Evolutionary conservation across 345 rosid species (phyloP).

Genomic region (Lagerstroemia speciosa): DNA sequence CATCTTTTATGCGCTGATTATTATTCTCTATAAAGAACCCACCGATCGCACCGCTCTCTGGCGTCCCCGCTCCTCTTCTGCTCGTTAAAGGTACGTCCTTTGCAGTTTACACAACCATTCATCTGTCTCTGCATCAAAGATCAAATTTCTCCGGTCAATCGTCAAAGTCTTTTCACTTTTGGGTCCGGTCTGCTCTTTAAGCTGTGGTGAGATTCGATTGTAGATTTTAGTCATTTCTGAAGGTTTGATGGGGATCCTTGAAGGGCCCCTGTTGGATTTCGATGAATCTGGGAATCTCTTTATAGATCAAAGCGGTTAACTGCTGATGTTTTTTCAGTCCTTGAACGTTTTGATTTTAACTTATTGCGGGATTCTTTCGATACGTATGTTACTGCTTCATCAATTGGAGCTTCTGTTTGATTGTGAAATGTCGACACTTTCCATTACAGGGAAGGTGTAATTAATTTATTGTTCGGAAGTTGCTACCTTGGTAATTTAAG

Average conservation of each 20-base stretch:
- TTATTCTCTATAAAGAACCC: constrained; percentile 10
- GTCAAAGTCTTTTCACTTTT: constrained; percentile 4
- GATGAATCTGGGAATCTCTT: not conserved
- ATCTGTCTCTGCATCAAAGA: not conserved
- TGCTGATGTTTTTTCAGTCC: not conserved
- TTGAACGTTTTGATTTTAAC: not conserved
- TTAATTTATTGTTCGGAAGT: constrained; percentile 11
- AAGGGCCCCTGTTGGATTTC: not conserved
- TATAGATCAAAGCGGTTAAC: not conserved
- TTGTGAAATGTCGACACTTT: constrained; percentile 2
- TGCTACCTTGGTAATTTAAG: constrained; percentile 18
- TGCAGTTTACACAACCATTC: not conserved
- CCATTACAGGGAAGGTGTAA: constrained; percentile 15
- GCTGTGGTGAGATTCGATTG: not conserved
- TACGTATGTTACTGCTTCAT: constrained; percentile 2
- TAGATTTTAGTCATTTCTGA: constrained; percentile 7
- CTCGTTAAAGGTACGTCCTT: constrained; percentile 8
- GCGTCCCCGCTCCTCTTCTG: constrained; percentile 3
- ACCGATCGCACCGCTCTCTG: constrained; percentile 7
- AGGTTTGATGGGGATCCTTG: not conserved
- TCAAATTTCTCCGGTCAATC: constrained; percentile 2
- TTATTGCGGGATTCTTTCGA: not conserved
- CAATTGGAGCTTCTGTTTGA: constrained; percentile 12
- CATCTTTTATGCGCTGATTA: constrained; percentile 6
- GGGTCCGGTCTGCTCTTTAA: not conserved